Base-by-base conservation (phyloP, 805 yeast genomes). In the Teunomyces barrocoloradensis region DNA sequence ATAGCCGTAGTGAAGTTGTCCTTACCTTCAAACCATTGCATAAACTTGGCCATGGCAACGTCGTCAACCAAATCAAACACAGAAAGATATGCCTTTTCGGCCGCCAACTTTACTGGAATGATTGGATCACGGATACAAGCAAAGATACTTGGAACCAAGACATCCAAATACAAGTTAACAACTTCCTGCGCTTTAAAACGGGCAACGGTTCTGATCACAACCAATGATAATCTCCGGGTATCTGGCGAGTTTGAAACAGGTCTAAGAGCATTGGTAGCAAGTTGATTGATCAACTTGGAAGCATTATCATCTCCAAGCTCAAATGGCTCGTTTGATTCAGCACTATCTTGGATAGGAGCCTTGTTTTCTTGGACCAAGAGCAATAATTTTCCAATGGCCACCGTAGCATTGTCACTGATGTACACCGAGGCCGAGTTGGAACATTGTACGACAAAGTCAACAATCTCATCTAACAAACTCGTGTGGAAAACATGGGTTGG, bases 71-170 rank as follows among this genome's bases (percentile, higher is more conserved):
- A 71, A 42, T 78, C 74, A 66, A 90, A 85, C 13, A 89, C 61
- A 1, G 88, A 81, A 54, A 91, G 63, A 64, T 79, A 90, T 0
- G 95, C 90, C 70, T 89, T 89, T 64, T 92, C 99, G 6, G 96
- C 96, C 1, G 97, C 97, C 52, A 92, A 75, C 59, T 90, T 91
- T 55, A 92, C 84, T 4, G 99, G 97, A 59, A 92, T 89, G 42
- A 88, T 74, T n/a, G 84, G 77, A 59, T 91, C 97, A 54, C 99
- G 77, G 35, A 92, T 85, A 63, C 94, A 84, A 0, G 85, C 71
- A 63, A 92, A 92, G 2, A 90, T 83, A 10, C 88, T 74, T 11
- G 94, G 89, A 3, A 78, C 88, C 44, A 92, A 57, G 0, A 66
- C 51, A 54, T 82, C 82, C 52, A 80, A 69, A 56, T 75, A 72